phyloP scores from a whole-genome alignment of 805 yeast genomes.

The Candida rishiriensis region DNA sequence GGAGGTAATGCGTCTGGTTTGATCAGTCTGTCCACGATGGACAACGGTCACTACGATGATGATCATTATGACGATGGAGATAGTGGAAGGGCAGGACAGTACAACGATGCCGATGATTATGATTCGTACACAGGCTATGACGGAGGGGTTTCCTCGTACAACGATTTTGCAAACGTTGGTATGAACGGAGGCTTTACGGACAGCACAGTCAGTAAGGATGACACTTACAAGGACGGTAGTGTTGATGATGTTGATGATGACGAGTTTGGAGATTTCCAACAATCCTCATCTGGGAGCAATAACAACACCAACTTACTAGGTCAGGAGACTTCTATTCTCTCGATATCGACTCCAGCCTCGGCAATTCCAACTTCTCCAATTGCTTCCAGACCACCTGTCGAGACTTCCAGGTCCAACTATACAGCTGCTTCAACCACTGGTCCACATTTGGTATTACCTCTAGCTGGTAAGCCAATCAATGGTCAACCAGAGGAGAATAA shows the following conservation, averaged over 20 bases:
- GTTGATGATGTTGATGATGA: slow-evolving; percentile 15
- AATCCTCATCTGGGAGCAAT: slow-evolving; percentile 2
- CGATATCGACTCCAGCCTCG: not conserved
- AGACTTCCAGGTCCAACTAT: too few species aligned
- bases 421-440: too few species aligned
- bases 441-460: not conserved
- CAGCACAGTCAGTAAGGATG: not conserved
- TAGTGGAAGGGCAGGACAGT: not conserved
- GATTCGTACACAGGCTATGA: too few species aligned
- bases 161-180: too few species aligned
- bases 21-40: not conserved
- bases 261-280: slow-evolving; percentile 24
- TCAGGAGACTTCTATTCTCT: not conserved
- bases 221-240: not conserved
- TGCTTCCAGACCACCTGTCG: too few species aligned
- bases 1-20: too few species aligned
- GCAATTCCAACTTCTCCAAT: too few species aligned
- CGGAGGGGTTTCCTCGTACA: too few species aligned
- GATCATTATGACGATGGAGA: not conserved
- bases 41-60: not conserved
- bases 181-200: not conserved
- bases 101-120: not conserved
- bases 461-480: not conserved
- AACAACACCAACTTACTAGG: not conserved
- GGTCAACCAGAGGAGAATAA: not conserved